Evolutionary conservation across 2,329 filamentous ascomycete species (phyloP).

Genomic region (Leptoxyphium fumago): DNA sequence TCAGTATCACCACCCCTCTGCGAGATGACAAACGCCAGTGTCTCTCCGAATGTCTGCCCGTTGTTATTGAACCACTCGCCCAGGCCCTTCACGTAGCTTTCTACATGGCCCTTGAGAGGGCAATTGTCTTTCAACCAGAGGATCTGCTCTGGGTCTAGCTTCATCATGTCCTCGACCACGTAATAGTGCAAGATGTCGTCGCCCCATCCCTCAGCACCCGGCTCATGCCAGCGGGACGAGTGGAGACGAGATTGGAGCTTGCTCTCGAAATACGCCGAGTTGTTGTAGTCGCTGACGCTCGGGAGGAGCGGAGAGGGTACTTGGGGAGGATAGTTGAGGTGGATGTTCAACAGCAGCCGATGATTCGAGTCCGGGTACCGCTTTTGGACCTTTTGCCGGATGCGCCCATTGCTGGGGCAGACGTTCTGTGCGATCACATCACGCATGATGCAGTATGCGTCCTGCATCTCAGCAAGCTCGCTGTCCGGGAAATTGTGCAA

Average conservation of each 20-base stretch:
- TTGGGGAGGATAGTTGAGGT: slow-evolving; percentile 20
- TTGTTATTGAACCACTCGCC: slow-evolving; percentile 51
- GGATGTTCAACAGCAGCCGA: slow-evolving; percentile 36
- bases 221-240: slow-evolving; percentile 34
- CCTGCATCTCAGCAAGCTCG: slow-evolving; percentile 45
- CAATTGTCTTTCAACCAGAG: slow-evolving; percentile 43
- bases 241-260: slow-evolving; percentile 33
- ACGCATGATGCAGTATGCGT: slow-evolving; percentile 40
- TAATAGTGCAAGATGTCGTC: slow-evolving; percentile 51
- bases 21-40: slow-evolving; percentile 40
- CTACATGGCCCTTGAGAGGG: slow-evolving; percentile 42
- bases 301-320: slow-evolving; percentile 9
- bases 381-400: slow-evolving; percentile 43
- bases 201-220: slow-evolving; percentile 47
- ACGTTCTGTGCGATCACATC: slow-evolving; percentile 43
- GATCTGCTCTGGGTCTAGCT: slow-evolving; percentile 45
- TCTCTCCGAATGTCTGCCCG: slow-evolving; percentile 47
- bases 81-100: slow-evolving; percentile 35
- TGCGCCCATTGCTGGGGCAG: slow-evolving; percentile 46
- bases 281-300: slow-evolving; percentile 23
- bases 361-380: slow-evolving; percentile 36
- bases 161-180: slow-evolving; percentile 49
- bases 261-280: slow-evolving; percentile 17
- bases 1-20: slow-evolving; percentile 39
- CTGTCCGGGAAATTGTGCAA: slow-evolving; percentile 43